Evolutionary conservation across 1,284 basidiomycete species (phyloP).

Genomic region (Meira miltonrushii): DNA sequence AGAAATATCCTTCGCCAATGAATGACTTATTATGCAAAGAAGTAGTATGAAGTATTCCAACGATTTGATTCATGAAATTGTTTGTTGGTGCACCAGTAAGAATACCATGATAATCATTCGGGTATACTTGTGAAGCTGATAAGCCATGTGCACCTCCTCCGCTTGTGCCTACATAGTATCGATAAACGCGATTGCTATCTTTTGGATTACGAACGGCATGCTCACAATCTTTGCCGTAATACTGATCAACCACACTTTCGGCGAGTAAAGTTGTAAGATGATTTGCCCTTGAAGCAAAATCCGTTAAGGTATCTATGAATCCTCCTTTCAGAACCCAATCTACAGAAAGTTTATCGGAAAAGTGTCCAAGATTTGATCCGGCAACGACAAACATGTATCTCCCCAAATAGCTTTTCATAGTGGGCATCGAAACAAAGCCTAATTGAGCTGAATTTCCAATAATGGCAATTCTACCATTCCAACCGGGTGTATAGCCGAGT

Average conservation of each 20-base stretch:
- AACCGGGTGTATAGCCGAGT: constrained; percentile 13
- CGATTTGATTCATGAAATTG: constrained; percentile 32
- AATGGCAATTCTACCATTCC: constrained; percentile 21
- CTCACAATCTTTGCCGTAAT: constrained; percentile 14
- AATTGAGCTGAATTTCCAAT: constrained; percentile 21
- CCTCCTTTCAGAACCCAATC: constrained; percentile 18
- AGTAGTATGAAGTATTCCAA: constrained; percentile 15
- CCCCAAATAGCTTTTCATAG: constrained; percentile 9
- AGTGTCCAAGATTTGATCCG: constrained; percentile 19
- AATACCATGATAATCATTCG: constrained; percentile 49
- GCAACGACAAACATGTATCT: constrained; percentile 20
- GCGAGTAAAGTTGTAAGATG: constrained; percentile 13
- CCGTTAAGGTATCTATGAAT: constrained; percentile 14
- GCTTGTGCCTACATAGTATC: constrained; percentile 39
- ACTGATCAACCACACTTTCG: constrained; percentile 16
- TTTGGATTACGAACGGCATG: constrained; percentile 11
- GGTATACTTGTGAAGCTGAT: constrained; percentile 29
- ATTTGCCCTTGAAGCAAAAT: constrained; percentile 12
- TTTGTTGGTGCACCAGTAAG: constrained; percentile 49
- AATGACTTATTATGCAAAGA: constrained; percentile 8
- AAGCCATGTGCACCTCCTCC: constrained; percentile 44
- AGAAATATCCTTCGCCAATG: constrained; percentile 15
- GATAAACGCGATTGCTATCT: neutral
- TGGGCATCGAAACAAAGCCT: constrained; percentile 17
- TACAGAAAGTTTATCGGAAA: constrained; percentile 6